Evolutionary conservation across 805 yeast species (phyloP).

Genomic region (Limtongozyma cylindracea): DNA sequence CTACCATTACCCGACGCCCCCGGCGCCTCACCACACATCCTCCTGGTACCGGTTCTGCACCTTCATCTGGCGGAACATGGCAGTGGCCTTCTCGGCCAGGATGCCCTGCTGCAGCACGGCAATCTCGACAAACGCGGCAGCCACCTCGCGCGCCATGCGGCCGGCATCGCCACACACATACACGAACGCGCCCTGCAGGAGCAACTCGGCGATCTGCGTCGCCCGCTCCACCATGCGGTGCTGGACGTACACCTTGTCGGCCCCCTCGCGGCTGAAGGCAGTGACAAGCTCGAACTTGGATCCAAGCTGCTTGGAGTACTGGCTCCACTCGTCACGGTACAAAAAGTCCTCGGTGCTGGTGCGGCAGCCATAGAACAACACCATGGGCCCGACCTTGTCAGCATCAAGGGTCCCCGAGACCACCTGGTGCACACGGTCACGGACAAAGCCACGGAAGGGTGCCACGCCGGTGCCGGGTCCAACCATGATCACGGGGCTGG

Average conservation of each 20-base stretch:
- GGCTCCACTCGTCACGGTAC: conserved; percentile 77
- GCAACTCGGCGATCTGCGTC: conserved; percentile 24
- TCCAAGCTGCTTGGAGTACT: conserved; percentile 34
- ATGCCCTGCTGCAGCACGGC: conserved; percentile 38
- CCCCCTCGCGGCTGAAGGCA: conserved; percentile 56
- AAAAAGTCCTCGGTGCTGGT: conserved; percentile 54
- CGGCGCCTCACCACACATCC: conserved; percentile 95
- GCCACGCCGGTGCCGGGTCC: conserved; percentile 99
- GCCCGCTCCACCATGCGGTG: conserved; percentile 34
- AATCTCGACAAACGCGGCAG: conserved; percentile 36
- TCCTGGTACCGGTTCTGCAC: conserved; percentile 83
- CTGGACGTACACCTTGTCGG: conserved; percentile 59
- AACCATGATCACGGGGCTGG: conserved; percentile 67
- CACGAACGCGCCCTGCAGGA: conserved; percentile 53
- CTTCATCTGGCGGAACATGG: conserved; percentile 52
- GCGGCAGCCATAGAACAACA: conserved; percentile 80
- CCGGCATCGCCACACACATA: conserved; percentile 97
- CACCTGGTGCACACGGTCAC: conserved; percentile 65
- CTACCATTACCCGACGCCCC: no score
- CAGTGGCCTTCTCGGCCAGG: conserved; percentile 42
- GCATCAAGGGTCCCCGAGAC: conserved; percentile 8
- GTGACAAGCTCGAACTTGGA: conserved; percentile 43
- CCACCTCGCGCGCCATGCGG: conserved; percentile 88
- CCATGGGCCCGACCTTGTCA: conserved; percentile 31
- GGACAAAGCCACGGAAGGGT: conserved; percentile 85